Base-by-base conservation (phyloP, 2,329 filamentous ascomycete genomes). In the Leptographium procerum region DNA sequence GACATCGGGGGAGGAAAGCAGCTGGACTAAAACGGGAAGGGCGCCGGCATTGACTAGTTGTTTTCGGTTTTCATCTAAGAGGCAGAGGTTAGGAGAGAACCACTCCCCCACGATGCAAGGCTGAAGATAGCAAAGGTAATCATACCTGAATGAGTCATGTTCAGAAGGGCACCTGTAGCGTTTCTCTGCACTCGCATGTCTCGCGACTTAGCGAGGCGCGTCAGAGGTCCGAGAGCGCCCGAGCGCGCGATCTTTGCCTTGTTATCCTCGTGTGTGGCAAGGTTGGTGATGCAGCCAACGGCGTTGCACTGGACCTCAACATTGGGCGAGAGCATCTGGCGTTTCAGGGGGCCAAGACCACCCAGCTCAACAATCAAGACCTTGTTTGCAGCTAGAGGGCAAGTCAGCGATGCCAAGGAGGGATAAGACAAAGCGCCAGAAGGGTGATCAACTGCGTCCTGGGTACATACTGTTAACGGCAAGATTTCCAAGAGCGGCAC, bases 251-350 rank as follows among this genome's bases (percentile, higher is more conserved):
- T 99, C 76, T 95, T 96, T 60, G 94, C 91, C 76, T 99, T 99
- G 77, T 99, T 99, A 66, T 97, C 94, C 75, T 99, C 94, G 69
- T 99, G 94, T 3, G 94, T 99, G 57, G 94, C 94, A 59, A 99
- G 76, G 70, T 99, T 99, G 52, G 94, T 99, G 71, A 99, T 99
- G 76, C 94, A 99, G 56, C 94, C 94, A 61, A 99, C 94, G 50
- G 94, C 94, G 72, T 99, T 99, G 78, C 94, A 99, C 74, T 99
- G 94, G 29, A 99, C 94, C 71, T 99, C 94, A 65, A 99, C 94
- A 67, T 99, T 99, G 52, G 87, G 83, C 59, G 92, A 97, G 75
- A 95, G 90, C 94, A 99, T 99, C 74, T 99, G 94, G 64, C 89
- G 87, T 73, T 97, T 99, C 61, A 99, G 81, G 57, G 94, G 92